Conservation (phyloP, 1,139 yeast species). For the Kodamaea arcana region DNA sequence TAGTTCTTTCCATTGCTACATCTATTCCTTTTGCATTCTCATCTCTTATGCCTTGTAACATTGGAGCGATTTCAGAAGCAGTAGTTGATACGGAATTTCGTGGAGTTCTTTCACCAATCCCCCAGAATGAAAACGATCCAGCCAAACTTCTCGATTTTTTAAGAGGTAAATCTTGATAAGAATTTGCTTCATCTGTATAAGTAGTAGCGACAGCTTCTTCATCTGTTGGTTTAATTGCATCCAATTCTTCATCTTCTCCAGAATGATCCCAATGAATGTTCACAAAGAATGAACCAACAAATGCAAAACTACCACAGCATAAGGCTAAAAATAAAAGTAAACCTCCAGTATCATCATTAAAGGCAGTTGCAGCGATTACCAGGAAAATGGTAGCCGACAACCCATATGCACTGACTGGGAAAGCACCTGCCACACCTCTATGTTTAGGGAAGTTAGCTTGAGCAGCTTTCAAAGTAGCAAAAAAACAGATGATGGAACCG, state of each 20-base stretch:
- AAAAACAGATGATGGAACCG: conserved; percentile 63
- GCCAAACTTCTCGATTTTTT: conserved; percentile 10
- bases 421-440: conserved; percentile 66
- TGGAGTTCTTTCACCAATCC: conserved; percentile 27
- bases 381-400: conserved; percentile 44
- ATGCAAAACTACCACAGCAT: conserved; percentile 34
- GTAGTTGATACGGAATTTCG: conserved; percentile 19
- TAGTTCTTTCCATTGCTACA: background rate
- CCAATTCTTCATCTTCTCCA: conserved; percentile 14
- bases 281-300: conserved; percentile 37
- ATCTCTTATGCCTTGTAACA: conserved; percentile 12
- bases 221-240: background rate
- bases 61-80: conserved; percentile 13
- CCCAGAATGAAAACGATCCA: conserved; percentile 43
- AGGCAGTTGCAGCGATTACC: conserved; percentile 42
- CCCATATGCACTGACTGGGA: conserved; percentile 58
- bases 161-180: conserved; percentile 1
- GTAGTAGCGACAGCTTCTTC: background rate
- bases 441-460: conserved; percentile 68
- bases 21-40: conserved; percentile 8
- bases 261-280: conserved; percentile 25
- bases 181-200: conserved; percentile 6
- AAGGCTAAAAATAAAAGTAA: conserved; percentile 34
- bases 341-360: conserved; percentile 40
- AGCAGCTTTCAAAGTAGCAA: conserved; percentile 63